Base-by-base conservation (phyloP, 352 stramenopile genomes). In the Pythium biforme region DNA sequence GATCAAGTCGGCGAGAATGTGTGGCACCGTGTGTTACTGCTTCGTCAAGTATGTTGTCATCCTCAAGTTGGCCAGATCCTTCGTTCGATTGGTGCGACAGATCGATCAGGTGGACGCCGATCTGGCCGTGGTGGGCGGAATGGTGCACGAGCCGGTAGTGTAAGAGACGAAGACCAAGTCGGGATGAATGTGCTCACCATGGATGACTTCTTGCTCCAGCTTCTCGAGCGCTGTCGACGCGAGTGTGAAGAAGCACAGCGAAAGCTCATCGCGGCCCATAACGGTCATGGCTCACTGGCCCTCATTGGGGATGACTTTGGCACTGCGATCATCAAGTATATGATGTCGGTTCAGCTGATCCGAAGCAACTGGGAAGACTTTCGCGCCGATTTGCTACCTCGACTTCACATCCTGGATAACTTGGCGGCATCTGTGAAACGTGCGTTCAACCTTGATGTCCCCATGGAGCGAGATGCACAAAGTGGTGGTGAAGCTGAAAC, bases 1-100 rank as follows among this genome's bases (percentile, higher is more conserved):
- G 64, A 59, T 33, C 60, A 76, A 14, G 51, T 79, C 15, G 73
- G 74, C 19, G 70, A 75, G 19, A 67, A 41, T 6, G 61, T 97
- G 25, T 83, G 81, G 70, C 66, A 82, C 29, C 80, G 85, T 19
- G 56, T 98, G 10, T 73, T 97, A 20, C 65, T 83, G 34, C 71
- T 98, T 33, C 83, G 92, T 15, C 91, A 97, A 63, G 82, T 96
- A 4, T 98, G 93, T 60, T 97, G 90, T 46, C 93, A 98, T 71
- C 93, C 92, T 8, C 90, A 97, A 68, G 81, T 98, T 17, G 84
- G 85, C 9, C 75, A 74, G 17, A 68, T 70, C 23, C 49, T 79
- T 7, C 57, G 51, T 4, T 57, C 59, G 5, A 58, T 62, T 20
- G 55, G 59, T 51, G 60, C 50, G 11, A 27, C 58, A 1, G 48